Conservation (phyloP, 73 alveolate species). For the Breviolum minutum region DNA sequence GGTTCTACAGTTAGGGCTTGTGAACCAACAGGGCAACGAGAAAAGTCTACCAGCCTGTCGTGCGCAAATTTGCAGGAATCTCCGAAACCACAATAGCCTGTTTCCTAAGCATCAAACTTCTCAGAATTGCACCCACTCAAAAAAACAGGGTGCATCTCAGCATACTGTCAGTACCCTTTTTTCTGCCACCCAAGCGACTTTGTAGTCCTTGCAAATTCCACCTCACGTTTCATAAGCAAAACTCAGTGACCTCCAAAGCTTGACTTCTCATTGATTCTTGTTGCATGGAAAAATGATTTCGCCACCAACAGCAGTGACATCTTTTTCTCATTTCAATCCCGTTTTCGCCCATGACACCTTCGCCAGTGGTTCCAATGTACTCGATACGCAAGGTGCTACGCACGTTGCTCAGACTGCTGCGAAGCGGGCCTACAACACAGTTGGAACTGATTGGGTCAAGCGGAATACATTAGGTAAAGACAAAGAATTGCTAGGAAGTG, state of each 20-base stretch:
- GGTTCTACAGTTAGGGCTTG: no score
- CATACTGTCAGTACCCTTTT: neutral
- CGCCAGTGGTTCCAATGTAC: slow-evolving; percentile 96
- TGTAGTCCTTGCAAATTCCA: slow-evolving; percentile 98
- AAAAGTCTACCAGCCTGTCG: slow-evolving; percentile 95
- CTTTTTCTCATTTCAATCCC: no score
- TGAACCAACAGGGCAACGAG: no score
- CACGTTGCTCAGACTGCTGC: slow-evolving; percentile 96
- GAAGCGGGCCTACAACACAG: slow-evolving; percentile 95
- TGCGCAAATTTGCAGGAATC: slow-evolving; percentile 98
- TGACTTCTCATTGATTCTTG: neutral
- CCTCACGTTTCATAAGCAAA: slow-evolving; percentile 72
- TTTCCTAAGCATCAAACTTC: slow-evolving; percentile 84
- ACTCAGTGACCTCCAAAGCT: neutral
- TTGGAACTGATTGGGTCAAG: neutral
- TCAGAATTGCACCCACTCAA: no score
- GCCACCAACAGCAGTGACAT: no score
- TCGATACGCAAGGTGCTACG: slow-evolving; percentile 98
- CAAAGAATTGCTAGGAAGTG: no score
- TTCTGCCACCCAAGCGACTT: slow-evolving; percentile 1
- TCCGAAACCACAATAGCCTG: slow-evolving; percentile 99
- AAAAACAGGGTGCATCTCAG: no score
- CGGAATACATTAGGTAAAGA: no score
- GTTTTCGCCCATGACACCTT: neutral
- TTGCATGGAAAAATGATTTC: no score